A percentile compares a stretch with the other conserved stretches of the same genome.
These are phyloP conservation scores for Pseudocercospora pini-densiflorae DNA, from an alignment of 2,329 filamentous ascomycete genomes.

Conservation along the genomic window DNA sequence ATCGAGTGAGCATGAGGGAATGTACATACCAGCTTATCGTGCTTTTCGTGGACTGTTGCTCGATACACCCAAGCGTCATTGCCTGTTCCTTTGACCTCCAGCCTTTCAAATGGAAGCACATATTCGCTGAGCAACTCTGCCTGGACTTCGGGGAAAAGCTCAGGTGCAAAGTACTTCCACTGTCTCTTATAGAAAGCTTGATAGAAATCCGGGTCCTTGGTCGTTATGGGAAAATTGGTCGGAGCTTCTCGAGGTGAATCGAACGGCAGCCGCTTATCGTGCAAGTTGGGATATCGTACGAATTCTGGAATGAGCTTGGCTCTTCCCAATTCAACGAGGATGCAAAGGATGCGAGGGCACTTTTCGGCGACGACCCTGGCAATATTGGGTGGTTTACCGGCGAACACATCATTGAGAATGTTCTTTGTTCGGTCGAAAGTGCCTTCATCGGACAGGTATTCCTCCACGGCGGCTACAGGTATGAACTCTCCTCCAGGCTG, in stretches of 20 bases:
- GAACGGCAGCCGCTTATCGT: constrained; percentile 9
- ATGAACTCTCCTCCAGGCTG: neutral
- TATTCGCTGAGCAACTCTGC: neutral
- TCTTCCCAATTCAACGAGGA: constrained; percentile 11
- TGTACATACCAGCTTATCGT: constrained; percentile 8
- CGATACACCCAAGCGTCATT: neutral
- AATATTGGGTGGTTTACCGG: neutral
- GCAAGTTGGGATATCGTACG: neutral
- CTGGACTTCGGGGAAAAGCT: neutral
- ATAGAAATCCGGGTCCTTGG: constrained; percentile 6
- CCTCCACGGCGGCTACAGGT: neutral
- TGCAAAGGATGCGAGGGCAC: constrained; percentile 14
- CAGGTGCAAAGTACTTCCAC: constrained; percentile 13
- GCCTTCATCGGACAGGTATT: neutral
- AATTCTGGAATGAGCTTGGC: constrained; percentile 5
- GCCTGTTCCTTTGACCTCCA: neutral
- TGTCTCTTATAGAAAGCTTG: constrained; percentile 5
- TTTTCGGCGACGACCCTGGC: neutral
- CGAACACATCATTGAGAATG: neutral
- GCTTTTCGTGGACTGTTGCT: constrained; percentile 8
- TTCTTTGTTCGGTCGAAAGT: neutral
- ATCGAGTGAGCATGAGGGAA: neutral
- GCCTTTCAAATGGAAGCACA: constrained; percentile 4
- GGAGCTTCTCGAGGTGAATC: neutral
- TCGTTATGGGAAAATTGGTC: neutral